These are phyloP conservation scores for Fusarium sp. DNA, from an alignment of 2,329 filamentous ascomycete genomes.

Conservation along the genomic window DNA sequence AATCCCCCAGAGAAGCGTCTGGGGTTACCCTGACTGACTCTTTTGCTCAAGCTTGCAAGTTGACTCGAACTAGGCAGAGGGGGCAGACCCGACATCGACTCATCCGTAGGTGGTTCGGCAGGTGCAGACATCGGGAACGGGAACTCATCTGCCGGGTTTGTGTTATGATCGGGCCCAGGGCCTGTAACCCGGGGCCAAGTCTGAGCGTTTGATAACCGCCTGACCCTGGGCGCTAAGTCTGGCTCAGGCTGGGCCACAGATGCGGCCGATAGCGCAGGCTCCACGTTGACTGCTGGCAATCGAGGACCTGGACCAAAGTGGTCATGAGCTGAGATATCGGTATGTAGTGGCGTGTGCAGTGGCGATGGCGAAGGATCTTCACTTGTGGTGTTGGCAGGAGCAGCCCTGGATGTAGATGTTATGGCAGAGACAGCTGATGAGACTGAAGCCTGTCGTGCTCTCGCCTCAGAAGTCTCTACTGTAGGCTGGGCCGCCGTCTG, in stretches of 20 bases:
- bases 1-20: constrained; percentile 58
- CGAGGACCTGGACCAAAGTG: constrained; percentile 23
- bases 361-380: constrained; percentile 11
- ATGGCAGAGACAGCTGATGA: constrained; percentile 33
- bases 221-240: constrained; percentile 37
- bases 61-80: constrained; percentile 55
- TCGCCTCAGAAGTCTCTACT: constrained; percentile 7
- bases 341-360: constrained; percentile 8
- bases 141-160: constrained; percentile 47
- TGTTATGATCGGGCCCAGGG: constrained; percentile 35
- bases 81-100: constrained; percentile 52
- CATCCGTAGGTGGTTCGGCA: constrained; percentile 41
- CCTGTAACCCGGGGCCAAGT: constrained; percentile 60
- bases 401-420: constrained; percentile 21
- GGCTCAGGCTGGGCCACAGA: constrained; percentile 28
- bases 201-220: constrained; percentile 50
- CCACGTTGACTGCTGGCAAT: constrained; percentile 46
- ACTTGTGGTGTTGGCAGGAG: constrained; percentile 17
- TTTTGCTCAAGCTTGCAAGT: constrained; percentile 52
- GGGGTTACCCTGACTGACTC: constrained; percentile 53
- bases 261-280: constrained; percentile 44
- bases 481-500: constrained; percentile 13
- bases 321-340: constrained; percentile 9
- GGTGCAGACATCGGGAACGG: constrained; percentile 56
- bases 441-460: constrained; percentile 18